Conservation (phyloP, 306 rosid species). For the Styphnolobium japonicum region DNA sequence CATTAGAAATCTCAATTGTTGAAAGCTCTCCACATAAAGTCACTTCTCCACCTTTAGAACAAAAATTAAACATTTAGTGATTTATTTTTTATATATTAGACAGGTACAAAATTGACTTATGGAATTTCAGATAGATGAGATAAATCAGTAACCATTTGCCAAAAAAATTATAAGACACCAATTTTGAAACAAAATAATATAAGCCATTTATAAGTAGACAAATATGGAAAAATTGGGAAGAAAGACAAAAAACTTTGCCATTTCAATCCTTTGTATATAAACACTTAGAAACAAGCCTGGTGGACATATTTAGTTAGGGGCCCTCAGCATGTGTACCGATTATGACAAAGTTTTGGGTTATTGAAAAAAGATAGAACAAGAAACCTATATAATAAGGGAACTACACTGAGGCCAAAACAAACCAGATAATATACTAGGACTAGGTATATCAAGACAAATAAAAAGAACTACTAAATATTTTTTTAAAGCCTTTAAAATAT, state of each 20-base stretch:
- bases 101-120: not conserved
- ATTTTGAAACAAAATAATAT: not conserved
- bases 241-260: not conserved
- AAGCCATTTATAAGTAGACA: not conserved
- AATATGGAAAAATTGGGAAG: not conserved
- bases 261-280: not conserved
- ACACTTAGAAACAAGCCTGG: not conserved
- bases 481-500: not conserved
- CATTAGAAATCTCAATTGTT: too few species aligned
- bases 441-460: not conserved
- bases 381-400: not conserved
- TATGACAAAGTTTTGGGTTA: not conserved
- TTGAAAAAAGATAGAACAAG: not conserved
- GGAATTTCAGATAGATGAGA: slow-evolving; percentile 9
- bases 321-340: not conserved
- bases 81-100: not conserved
- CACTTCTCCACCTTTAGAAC: slow-evolving; percentile 88
- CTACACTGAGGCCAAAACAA: not conserved
- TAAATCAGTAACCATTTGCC: not conserved
- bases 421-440: not conserved
- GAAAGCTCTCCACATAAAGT: slow-evolving; percentile 96
- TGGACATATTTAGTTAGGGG: not conserved
- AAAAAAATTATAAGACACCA: not conserved
- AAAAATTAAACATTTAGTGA: not conserved
- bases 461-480: not conserved